These are phyloP conservation scores for Cryptosporidium viatorum DNA, from an alignment of 169 alveolate genomes.

Conservation along the genomic window DNA sequence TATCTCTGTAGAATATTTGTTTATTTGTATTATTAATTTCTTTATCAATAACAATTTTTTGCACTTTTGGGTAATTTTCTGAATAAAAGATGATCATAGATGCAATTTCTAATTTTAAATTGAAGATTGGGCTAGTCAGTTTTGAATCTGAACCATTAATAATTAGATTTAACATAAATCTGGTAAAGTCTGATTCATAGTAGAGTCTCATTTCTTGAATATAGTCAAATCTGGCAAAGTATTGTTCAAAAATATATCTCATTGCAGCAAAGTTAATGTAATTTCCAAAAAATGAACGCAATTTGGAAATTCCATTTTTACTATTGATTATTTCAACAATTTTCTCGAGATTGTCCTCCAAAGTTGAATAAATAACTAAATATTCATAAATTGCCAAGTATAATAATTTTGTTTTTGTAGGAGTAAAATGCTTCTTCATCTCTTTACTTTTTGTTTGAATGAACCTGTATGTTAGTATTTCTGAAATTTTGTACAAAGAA, in stretches of 20 bases:
- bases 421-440: conserved; percentile 1
- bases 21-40: background rate
- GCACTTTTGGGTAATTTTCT: background rate
- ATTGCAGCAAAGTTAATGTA: conserved; percentile 23
- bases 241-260: background rate
- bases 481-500: background rate
- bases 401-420: background rate
- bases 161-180: conserved; percentile 13
- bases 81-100: conserved; percentile 4
- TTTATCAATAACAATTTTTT: background rate
- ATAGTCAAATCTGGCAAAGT: background rate
- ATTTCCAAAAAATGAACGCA: conserved; percentile 1
- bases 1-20: background rate
- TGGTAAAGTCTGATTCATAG: conserved; percentile 5
- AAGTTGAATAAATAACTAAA: conserved; percentile 24
- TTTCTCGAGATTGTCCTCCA: conserved; percentile 7
- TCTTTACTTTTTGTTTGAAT: background rate
- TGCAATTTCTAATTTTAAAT: conserved; percentile 3
- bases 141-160: background rate
- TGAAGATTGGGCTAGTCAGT: background rate
- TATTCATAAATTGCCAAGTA: conserved; percentile 16
- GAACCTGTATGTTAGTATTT: background rate
- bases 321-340: conserved; percentile 2
- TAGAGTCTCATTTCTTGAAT: background rate
- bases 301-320: conserved; percentile 3